Base-by-base conservation (phyloP, 108 stramenopile genomes). In the Cyclotella cryptica region DNA sequence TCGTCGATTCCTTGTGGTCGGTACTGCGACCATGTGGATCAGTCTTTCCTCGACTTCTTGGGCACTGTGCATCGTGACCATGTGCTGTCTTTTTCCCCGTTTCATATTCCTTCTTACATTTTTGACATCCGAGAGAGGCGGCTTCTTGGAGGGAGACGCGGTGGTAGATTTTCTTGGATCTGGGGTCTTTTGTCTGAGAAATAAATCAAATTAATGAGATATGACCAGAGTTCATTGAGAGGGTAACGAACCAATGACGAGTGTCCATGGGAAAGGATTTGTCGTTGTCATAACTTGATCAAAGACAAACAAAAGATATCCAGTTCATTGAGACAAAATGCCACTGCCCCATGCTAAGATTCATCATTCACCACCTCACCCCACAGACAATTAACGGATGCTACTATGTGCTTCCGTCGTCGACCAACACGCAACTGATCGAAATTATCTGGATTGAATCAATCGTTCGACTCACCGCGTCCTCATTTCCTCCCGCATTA, bases 31-130 rank as follows among this genome's bases (percentile, higher is more conserved):
- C 47, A 2, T 35, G 35, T 35, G 35, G 2, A 49, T 3, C 3
- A 7, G 47, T 49, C n/a, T 49, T 49, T 39, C 15, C 35, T n/a
- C 13, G 12, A 39, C 35, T 61, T 61, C 35, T 30, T 30, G 30
- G 60, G 35, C 60, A 61, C 12, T 61, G 15, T 29, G 29, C 60
- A 39, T 61, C 60, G 35, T 61, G 60, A 15, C 15, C 35, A 12
- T 61, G 29, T 13, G 30, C 13, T 35, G 7, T 35, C 35, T 61
- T 30, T 13, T 19, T 13, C 6, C 60, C 60, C 29, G 29, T 30
- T 61, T 61, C 60, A 2, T n/a, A 30, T 39, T 61, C 60, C 15
- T 61, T 13, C 30, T 39, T 30, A 30, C 30, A 61, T 61, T 35
- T 61, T 3, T 30, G 13, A 39, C 60, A 61, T 4, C 60, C 60